These are phyloP conservation scores for Rheum nobile DNA, from an alignment of 148 eudicot genomes.

Conservation along the genomic window DNA sequence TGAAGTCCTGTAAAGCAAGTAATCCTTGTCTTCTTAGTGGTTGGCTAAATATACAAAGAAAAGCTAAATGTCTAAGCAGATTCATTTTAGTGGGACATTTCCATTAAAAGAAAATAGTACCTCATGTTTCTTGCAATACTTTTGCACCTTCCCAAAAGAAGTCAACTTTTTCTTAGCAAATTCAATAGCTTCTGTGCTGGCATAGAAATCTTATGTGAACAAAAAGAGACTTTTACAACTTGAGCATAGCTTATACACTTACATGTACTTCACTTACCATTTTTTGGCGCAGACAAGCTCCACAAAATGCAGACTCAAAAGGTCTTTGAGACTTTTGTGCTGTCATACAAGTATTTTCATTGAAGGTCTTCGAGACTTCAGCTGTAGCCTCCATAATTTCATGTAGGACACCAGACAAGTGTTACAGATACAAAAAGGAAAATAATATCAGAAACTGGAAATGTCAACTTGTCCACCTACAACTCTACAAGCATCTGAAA, in stretches of 20 bases:
- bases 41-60: background rate
- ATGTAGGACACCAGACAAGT: no score
- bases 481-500: no score
- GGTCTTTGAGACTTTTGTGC: no score
- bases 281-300: constrained; percentile 61
- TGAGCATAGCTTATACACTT: background rate
- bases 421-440: no score
- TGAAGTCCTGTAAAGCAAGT: constrained; percentile 42
- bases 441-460: no score
- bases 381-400: no score
- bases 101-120: constrained; percentile 20
- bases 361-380: no score
- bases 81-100: background rate
- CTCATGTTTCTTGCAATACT: constrained; percentile 59
- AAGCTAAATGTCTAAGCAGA: background rate
- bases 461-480: no score
- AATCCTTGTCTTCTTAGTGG: background rate
- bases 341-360: no score
- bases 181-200: constrained; percentile 82
- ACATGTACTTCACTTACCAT: constrained; percentile 34
- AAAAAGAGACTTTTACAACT: constrained; percentile 1
- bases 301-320: constrained; percentile 79
- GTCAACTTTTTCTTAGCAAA: constrained; percentile 68
- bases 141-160: constrained; percentile 60
- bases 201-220: constrained; percentile 21